Base-by-base conservation (phyloP, 2,329 filamentous ascomycete species). In the Talaromyces sp. region DNA sequence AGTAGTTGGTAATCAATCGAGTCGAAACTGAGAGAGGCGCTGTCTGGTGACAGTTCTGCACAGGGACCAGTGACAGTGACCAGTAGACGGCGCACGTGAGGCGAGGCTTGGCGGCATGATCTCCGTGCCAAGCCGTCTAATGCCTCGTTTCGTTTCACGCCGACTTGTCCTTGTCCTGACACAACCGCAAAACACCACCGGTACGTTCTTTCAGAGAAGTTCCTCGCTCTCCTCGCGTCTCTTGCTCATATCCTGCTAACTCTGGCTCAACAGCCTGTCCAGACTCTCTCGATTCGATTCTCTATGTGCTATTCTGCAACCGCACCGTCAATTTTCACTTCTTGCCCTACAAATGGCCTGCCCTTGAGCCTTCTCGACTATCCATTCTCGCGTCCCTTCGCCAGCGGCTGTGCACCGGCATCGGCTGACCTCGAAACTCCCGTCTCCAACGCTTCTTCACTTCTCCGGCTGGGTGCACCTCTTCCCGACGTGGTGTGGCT, bases 401-500 rank as follows among this genome's bases (percentile, higher is more conserved):
- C 52, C n/a, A 24, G 19, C 54, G 10, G 41, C 38, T 26, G 29
- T 17, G 19, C 41, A 27, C 29, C 24, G 24, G 41, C 51, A 43
- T 29, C 59, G 32, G 21, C 21, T 50, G 24, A 54, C 43, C 27
- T 7, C 27, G 53, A 31, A 29, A 19, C 52, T 31, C 48, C 31
- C n/a, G 26, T 24, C 17, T 35, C 8, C 32, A 24, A 43, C 56
- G 19, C 29, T 60, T 62, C 60, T 32, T 61, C 64, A 60, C 56
- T 64, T 58, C 63, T 65, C 66, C 63, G 65, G 57, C 62, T 64
- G 57, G 66, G 68, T 51, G 59, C 61, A 59, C 66, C 66, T 56
- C 63, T 66, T 57, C 65, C 68, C 69, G 68, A 72, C 65, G 72
- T 76, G 72, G 67, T 73, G 67, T 79, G 78, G 75, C 67, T 79